Evolutionary conservation across 441 rosid species (phyloP), one percentile per base, ranked within the genome.

Genomic region (Croton laevigatus): DNA sequence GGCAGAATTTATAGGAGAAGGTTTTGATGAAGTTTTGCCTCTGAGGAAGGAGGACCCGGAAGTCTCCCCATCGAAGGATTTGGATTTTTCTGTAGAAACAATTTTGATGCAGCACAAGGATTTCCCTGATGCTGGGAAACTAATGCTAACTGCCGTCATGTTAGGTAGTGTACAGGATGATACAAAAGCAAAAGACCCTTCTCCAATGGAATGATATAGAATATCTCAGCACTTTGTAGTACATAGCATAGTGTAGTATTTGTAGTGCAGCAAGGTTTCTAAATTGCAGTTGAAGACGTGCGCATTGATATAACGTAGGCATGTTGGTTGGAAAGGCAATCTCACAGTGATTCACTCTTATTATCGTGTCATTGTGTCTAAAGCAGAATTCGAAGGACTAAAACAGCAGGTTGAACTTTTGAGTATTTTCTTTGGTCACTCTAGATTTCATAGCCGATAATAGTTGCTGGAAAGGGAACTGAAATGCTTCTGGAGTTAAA

Each of bases 121-220:
- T 82, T 95, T 83, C 42, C 89, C 97, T 0, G 89, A 91, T 13
- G 99, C 95, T 0, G 98, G 98, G 45, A 92, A 91, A 81, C 84
- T 93, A 48, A 93, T 95, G 96, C 71, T 89, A 78, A 88, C 88
- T 51, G 93, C 98, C 0, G 71, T 91, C 52, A 85, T 85, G 91
- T 62, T 89, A 53, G 96, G 93, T 22, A 81, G 87, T 60, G 79
- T 69, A 22, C 84, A 83, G 17, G 88, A 82, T 52, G 76, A 76
- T 22, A 53, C 45, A 23, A 44, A 52, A 73, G 65, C 61, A 19
- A 83, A 73, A 44, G 89, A 81, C 52, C 62, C 69, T 72, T 67
- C 82, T 16, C 87, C 84, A 7, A 84, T 89, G 96, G 89, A 81
- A 69, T 85, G 79, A 73, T n/a, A 17, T 19, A 12, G 3, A 6